phyloP scores from a whole-genome alignment of 768 basidiomycete genomes.

The Candolleomyces eurysporus region DNA sequence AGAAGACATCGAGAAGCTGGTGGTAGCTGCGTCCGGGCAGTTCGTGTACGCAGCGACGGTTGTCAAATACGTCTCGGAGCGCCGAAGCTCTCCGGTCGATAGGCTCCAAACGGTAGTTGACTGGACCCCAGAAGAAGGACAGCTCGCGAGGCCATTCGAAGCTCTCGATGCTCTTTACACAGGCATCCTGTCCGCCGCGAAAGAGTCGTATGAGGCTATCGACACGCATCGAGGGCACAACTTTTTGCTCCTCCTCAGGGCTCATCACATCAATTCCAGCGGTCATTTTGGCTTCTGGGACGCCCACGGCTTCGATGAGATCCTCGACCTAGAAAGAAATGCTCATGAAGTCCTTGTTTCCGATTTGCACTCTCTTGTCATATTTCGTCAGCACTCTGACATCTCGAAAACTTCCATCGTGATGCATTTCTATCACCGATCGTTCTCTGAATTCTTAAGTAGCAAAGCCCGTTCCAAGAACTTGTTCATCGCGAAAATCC shows the following conservation, averaged over 20 bases:
- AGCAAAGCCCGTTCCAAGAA: background rate
- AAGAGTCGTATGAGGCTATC: background rate
- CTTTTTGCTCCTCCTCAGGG: background rate
- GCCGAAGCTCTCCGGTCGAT: background rate
- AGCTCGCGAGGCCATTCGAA: background rate
- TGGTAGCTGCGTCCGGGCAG: background rate
- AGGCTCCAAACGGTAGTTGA: background rate
- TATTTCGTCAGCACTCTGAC: no score
- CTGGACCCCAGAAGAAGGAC: background rate
- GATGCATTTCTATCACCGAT: background rate
- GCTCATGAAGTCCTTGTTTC: background rate
- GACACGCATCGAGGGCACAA: background rate
- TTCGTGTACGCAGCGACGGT: conserved; percentile 6
- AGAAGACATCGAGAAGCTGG: background rate
- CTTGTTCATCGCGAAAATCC: background rate
- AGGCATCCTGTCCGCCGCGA: background rate
- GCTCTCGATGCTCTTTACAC: background rate
- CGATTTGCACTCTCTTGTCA: background rate
- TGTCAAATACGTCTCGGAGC: background rate
- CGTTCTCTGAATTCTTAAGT: conserved; percentile 3
- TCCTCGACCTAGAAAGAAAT: background rate
- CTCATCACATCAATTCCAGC: background rate
- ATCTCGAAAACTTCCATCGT: background rate
- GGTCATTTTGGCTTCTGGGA: no score
- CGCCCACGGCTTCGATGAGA: background rate